Evolutionary conservation across 225 moss, liverwort and hornwort species (phyloP).

Genomic region (Climacium dendroides): DNA sequence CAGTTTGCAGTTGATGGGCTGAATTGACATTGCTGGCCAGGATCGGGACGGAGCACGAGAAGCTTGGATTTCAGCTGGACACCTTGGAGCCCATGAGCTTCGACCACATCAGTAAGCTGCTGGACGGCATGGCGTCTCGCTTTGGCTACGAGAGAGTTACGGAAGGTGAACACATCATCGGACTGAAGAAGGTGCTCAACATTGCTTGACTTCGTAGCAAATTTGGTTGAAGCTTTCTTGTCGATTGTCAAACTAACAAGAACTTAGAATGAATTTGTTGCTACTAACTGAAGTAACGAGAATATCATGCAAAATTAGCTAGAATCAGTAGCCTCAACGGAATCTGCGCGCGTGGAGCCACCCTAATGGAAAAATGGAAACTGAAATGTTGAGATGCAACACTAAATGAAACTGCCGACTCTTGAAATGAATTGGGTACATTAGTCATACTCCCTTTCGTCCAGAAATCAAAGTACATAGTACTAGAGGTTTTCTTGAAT

Average conservation of each 20-base stretch:
- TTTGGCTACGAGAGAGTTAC: conserved; percentile 41
- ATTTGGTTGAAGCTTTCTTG: not conserved
- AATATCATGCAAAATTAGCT: not conserved
- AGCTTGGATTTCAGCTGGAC: conserved; percentile 54
- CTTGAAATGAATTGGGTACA: not conserved
- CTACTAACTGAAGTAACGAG: not conserved
- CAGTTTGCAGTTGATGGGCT: not conserved
- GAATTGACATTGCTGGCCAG: not conserved
- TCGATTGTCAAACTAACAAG: not conserved
- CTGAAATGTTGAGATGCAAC: not conserved
- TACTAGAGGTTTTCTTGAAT: too few species aligned
- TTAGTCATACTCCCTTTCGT: not conserved
- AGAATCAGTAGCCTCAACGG: too few species aligned
- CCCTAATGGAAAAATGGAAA: not conserved
- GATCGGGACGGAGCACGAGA: conserved; percentile 75
- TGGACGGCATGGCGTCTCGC: conserved; percentile 46
- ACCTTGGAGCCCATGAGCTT: conserved; percentile 56
- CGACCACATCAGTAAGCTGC: conserved; percentile 34
- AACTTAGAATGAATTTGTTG: not conserved
- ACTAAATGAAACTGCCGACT: not conserved
- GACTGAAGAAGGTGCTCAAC: conserved; percentile 40
- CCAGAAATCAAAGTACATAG: not conserved
- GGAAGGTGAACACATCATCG: conserved; percentile 42
- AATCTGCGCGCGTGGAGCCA: rapidly evolving
- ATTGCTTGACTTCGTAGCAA: not conserved